These are phyloP conservation scores for Conticribra weissflogii DNA, from an alignment of 108 stramenopile genomes.

Conservation along the genomic window DNA sequence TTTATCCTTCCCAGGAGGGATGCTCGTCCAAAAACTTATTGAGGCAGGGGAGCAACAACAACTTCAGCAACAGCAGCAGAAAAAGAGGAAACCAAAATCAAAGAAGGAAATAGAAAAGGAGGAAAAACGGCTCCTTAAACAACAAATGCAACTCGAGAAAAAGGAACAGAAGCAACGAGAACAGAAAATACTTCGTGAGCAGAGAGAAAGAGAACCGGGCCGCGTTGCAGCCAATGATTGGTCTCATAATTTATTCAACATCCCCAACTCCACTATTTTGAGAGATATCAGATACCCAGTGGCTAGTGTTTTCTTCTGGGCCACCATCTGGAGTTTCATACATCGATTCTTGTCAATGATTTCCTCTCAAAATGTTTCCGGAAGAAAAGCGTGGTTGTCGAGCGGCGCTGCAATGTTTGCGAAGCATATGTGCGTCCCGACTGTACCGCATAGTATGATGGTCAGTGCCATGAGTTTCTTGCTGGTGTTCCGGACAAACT, in stretches of 20 bases:
- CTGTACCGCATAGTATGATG: constrained; percentile 79
- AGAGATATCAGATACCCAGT: constrained; percentile 79
- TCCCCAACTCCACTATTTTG: constrained; percentile 83
- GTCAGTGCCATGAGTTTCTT: constrained; percentile 85
- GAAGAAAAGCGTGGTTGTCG: constrained; percentile 6
- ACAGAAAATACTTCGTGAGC: constrained; percentile 24
- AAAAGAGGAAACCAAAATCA: constrained; percentile 3
- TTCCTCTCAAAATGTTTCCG: constrained; percentile 1
- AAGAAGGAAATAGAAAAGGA: constrained; percentile 4
- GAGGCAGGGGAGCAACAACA: background rate
- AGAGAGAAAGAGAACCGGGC: constrained; percentile 31
- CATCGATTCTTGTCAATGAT: constrained; percentile 44
- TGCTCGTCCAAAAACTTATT: background rate
- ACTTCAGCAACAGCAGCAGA: background rate
- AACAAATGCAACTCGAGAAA: constrained; percentile 6
- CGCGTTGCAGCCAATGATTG: constrained; percentile 80
- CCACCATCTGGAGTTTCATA: constrained; percentile 60
- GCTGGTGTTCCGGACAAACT: constrained; percentile 91
- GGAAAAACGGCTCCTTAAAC: background rate
- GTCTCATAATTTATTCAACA: constrained; percentile 86
- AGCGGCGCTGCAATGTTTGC: constrained; percentile 23
- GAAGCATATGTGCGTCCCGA: constrained; percentile 55
- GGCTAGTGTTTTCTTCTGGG: constrained; percentile 63
- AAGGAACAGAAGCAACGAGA: constrained; percentile 16
- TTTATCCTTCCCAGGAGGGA: background rate